Base-by-base conservation (phyloP, 352 stramenopile species). In the Phytophthora pseudosyringae region DNA sequence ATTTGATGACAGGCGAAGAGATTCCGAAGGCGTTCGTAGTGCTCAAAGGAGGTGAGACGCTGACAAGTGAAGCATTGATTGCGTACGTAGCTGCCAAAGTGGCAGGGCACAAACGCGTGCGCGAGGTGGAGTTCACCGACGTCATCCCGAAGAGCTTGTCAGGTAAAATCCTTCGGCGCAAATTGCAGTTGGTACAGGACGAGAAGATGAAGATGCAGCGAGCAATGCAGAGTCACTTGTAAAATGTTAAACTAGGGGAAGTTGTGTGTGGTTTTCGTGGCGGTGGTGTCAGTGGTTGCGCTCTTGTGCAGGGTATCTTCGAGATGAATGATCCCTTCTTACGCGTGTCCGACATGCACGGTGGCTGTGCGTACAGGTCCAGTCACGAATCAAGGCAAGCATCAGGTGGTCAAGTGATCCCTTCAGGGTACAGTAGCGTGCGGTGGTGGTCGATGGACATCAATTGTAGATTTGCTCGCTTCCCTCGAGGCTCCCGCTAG, bases 1-100 rank as follows among this genome's bases (percentile, higher is more conserved):
- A 97, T 61, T 73, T 79, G 46, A 59, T 69, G 15, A 78, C 60
- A 7, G 90, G 90, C 32, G 91, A 98, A 69, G 77, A 86, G 48
- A 69, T 97, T 21, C 94, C 94, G n/a, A 86, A 90, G 56, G 94
- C 91, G 11, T 98, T 94, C 63, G 78, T 98, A 28, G 90, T 97
- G 9, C 64, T 94, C 8, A 88, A 90, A 61, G 59, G 74, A 47
- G 73, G 44, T 39, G 66, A 59, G 11, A 16, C 4, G 9, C 33
- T 66, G 47, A 68, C 55, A 8, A 29, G 38, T 9, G 48, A 69
- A 33, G 61, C 43, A 10, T 35, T 85, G 25, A 76, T 78, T 26
- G 48, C 81, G 0, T 97, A 76, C 64, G 91, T 98, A 0, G 86
- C 84, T 40, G 67, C 77, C 13, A 76, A 83, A 46, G 89, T 98